Base-by-base conservation (phyloP, 2,329 filamentous ascomycete species). In the Fusarium succisae region DNA sequence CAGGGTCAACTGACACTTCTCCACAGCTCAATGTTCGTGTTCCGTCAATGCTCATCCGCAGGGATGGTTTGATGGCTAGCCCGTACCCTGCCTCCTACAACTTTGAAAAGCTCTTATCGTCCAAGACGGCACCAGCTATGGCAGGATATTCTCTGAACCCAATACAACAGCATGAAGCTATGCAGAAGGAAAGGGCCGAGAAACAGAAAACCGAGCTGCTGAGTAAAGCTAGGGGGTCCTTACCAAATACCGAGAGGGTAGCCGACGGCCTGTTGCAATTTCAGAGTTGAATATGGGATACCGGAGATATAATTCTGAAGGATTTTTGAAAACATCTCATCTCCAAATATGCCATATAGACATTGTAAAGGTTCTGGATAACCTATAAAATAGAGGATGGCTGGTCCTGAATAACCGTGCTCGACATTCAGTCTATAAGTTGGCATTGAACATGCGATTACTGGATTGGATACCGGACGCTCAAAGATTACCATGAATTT, bases 31-130 rank as follows among this genome's bases (percentile, higher is more conserved):
- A 89, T 77, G 80, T 91, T 59, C 88, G 90, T 30, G 84, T 91
- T 24, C 90, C 90, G 5, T 91, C 88, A 2, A 91, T 91, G 89
- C 84, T 91, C 69, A 90, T 91, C 78, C 85, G 84, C 35, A 82
- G 86, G 41, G 88, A 90, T 75, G 84, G 84, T 9, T 79, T 89
- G 15, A 83, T 88, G 82, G 83, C 84, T 5, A 82, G 81, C 54
- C 84, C 85, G 6, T 85, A 84, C 61, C 82, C 83, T 11, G 79
- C 81, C 56, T 81, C 82, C 12, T 80, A 84, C 57, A 83, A 86
- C 75, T 85, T 87, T 66, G 82, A 85, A 73, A 86, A 84, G 79
- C 75, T 86, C 37, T 77, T 86, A n/a, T 84, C 85, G 8, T 81
- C 83, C 24, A 82, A 81, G 56, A 67, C 76, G 20, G 79, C 81